These are phyloP conservation scores for Macrocybe gigantea DNA, from an alignment of 768 basidiomycete species.

Conservation along the genomic window DNA sequence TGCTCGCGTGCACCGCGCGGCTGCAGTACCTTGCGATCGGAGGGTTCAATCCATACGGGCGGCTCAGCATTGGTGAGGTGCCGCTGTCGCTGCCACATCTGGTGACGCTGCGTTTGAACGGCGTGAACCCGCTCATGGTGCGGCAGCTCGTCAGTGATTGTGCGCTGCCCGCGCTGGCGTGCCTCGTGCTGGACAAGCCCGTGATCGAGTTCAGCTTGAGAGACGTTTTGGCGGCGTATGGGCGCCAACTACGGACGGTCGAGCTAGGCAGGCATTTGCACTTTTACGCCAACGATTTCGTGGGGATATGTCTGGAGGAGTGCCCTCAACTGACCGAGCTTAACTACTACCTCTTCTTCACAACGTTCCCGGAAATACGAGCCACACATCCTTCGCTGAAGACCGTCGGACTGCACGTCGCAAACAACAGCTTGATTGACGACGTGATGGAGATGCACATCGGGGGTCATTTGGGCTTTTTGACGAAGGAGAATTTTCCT, in stretches of 20 bases:
- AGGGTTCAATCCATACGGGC: conserved; percentile 30
- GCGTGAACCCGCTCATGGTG: conserved; percentile 46
- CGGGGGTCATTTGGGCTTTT: conserved; percentile 40
- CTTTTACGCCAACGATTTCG: conserved; percentile 45
- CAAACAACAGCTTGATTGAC: conserved; percentile 35
- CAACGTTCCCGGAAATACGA: conserved; percentile 20
- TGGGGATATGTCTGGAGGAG: conserved; percentile 37
- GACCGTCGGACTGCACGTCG: conserved; percentile 47
- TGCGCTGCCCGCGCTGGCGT: conserved; percentile 47
- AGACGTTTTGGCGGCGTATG: conserved; percentile 43
- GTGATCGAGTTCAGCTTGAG: conserved; percentile 30
- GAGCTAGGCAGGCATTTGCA: conserved; percentile 55
- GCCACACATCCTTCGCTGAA: conserved; percentile 26
- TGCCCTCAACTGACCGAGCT: conserved; percentile 44
- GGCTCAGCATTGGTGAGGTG: conserved; percentile 14
- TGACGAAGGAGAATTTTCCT: conserved; percentile 36
- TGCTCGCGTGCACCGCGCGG: conserved; percentile 48
- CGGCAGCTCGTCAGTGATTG: conserved; percentile 39
- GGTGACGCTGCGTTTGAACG: conserved; percentile 46
- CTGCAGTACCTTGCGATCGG: conserved; percentile 54
- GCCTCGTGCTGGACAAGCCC: conserved; percentile 47
- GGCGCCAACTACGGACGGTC: conserved; percentile 42
- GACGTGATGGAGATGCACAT: conserved; percentile 33
- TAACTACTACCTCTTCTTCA: conserved; percentile 54
- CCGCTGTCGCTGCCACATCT: conserved; percentile 37